These are phyloP conservation scores for Vitis labrusca DNA, from an alignment of 164 flowering plant species.

Conservation along the genomic window DNA sequence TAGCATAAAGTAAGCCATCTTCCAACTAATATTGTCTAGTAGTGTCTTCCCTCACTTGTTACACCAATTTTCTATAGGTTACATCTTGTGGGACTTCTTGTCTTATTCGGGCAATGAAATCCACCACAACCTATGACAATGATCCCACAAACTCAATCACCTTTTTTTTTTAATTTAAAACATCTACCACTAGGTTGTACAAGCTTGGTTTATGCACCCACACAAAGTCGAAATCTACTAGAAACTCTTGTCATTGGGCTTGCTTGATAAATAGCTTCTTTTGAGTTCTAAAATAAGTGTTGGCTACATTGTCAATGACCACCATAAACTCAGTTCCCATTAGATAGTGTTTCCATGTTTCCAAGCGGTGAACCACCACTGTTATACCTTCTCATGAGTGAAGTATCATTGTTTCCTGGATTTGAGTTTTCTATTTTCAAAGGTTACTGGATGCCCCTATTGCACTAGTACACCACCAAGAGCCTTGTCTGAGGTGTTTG, in stretches of 20 bases:
- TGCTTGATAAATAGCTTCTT: constrained; percentile 11
- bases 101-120: neutral
- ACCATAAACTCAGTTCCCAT: neutral
- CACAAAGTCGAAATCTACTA: constrained; percentile 1
- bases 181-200: neutral
- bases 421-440: neutral
- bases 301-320: constrained; percentile 2
- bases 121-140: no score
- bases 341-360: constrained; percentile 1
- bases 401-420: neutral
- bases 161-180: neutral
- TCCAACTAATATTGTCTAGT: neutral
- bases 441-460: neutral
- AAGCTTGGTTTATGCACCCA: neutral
- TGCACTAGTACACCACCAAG: neutral
- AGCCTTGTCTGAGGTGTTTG: neutral
- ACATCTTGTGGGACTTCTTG: neutral
- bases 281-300: neutral
- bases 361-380: neutral
- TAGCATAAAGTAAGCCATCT: neutral
- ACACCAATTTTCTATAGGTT: neutral
- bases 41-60: neutral
- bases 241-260: constrained; percentile 10
- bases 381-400: constrained; percentile 4
- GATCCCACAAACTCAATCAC: neutral